These are phyloP conservation scores for Suhomyces kunorum DNA, from an alignment of 1,139 yeast genomes.

Conservation along the genomic window DNA sequence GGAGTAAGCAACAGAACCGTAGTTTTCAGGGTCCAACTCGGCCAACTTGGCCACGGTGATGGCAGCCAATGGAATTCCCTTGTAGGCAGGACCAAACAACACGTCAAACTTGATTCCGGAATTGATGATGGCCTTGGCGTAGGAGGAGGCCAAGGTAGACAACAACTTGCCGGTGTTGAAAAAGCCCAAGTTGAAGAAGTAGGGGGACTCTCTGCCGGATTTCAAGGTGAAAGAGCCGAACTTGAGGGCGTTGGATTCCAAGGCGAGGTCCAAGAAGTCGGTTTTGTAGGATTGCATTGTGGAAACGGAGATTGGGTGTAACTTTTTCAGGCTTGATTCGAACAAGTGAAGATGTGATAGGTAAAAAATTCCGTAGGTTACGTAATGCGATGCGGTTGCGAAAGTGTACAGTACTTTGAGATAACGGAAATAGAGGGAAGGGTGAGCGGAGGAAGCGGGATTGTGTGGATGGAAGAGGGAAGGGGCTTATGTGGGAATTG, in stretches of 20 bases:
- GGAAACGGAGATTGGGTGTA: no score
- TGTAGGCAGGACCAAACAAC: constrained; percentile 95
- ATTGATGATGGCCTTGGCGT: constrained; percentile 82
- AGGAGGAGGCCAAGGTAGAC: constrained; percentile 79
- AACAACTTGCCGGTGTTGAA: constrained; percentile 80
- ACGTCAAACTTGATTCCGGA: constrained; percentile 85
- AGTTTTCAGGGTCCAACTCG: constrained; percentile 81
- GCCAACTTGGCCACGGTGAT: constrained; percentile 89
- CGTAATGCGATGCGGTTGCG: background rate
- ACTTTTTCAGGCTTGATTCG: no score
- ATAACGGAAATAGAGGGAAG: background rate
- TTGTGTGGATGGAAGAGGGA: background rate
- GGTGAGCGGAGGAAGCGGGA: no score
- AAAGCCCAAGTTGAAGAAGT: constrained; percentile 91
- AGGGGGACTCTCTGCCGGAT: constrained; percentile 93
- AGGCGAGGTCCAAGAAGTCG: constrained; percentile 75
- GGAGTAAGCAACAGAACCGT: constrained; percentile 64
- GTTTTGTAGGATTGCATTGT: constrained; percentile 50
- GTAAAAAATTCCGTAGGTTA: background rate
- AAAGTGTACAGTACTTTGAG: no score
- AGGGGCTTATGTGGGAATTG: no score
- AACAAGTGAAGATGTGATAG: background rate
- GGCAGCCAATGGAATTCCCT: constrained; percentile 95
- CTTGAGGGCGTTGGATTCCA: constrained; percentile 76
- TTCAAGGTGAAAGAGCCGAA: constrained; percentile 89